These are phyloP conservation scores for Penicillium sclerotiorum DNA, from an alignment of 2,329 filamentous ascomycete species.

Conservation along the genomic window DNA sequence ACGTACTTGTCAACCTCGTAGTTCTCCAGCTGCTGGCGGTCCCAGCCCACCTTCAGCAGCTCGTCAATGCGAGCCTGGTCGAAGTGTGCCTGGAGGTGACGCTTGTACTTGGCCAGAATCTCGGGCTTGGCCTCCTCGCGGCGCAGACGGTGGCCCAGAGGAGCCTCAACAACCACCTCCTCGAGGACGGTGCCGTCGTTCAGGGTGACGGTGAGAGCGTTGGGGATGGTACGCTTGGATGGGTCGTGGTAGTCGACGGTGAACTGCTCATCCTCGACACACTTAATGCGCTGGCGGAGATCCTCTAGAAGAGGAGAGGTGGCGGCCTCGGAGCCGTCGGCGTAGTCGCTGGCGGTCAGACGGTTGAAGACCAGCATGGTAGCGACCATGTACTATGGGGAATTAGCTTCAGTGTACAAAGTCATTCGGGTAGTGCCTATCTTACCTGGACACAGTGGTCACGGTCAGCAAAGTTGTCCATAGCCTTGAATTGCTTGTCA, in stretches of 20 bases:
- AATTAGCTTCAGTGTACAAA: not conserved
- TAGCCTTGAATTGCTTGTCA: conserved; percentile 99
- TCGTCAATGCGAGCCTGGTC: conserved; percentile 74
- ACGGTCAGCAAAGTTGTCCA: conserved; percentile 99
- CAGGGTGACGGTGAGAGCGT: conserved; percentile 90
- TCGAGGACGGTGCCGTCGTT: conserved; percentile 91
- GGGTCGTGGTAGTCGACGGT: conserved; percentile 96
- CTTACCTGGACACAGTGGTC: conserved; percentile 92
- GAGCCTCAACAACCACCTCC: conserved; percentile 90
- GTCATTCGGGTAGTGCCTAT: not conserved
- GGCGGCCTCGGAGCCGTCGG: conserved; percentile 88
- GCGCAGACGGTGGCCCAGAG: conserved; percentile 85
- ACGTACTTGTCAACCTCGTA: conserved; percentile 92
- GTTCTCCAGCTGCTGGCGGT: conserved; percentile 73
- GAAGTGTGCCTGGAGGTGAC: conserved; percentile 85
- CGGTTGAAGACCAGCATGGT: conserved; percentile 96
- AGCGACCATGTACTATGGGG: conserved; percentile 79
- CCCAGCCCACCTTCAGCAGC: conserved; percentile 77
- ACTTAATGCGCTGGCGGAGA: conserved; percentile 89
- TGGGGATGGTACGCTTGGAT: conserved; percentile 90
- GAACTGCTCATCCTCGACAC: conserved; percentile 94
- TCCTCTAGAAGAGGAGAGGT: conserved; percentile 87
- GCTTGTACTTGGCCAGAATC: conserved; percentile 93
- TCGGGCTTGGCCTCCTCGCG: conserved; percentile 97
- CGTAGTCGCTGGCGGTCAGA: conserved; percentile 90